These are phyloP conservation scores for Globisporangium cederbergense DNA, from an alignment of 352 stramenopile species.

Conservation along the genomic window DNA sequence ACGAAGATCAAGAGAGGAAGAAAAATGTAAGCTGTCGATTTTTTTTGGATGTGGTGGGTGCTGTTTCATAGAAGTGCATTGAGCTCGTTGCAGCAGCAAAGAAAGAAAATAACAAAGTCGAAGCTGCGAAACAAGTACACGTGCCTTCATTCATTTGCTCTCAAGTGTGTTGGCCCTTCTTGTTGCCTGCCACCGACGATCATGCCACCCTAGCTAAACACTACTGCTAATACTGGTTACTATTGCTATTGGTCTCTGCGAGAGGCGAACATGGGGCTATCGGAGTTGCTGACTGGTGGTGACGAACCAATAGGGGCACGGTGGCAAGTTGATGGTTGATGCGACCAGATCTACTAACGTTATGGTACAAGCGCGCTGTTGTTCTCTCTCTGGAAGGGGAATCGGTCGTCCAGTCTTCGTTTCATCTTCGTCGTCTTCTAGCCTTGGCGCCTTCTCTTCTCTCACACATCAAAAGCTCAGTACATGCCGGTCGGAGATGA, in stretches of 20 bases:
- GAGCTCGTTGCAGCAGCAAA: neutral
- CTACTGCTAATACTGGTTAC: neutral
- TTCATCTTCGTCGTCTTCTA: neutral
- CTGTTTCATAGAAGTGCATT: constrained; percentile 7
- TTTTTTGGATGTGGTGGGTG: constrained; percentile 12
- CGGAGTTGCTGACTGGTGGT: neutral
- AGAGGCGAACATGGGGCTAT: neutral
- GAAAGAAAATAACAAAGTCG: neutral
- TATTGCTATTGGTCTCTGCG: neutral
- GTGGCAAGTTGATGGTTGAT: neutral
- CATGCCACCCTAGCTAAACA: too few relatives aligned
- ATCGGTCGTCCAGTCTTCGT: neutral
- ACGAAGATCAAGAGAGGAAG: neutral
- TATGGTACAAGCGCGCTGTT: constrained; percentile 9
- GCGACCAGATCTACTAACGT: constrained; percentile 1
- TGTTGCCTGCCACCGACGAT: neutral
- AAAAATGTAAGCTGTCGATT: constrained; percentile 22
- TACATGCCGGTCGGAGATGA: constrained; percentile 67
- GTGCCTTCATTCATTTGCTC: neutral
- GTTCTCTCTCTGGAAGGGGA: neutral
- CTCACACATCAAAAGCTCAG: constrained; percentile 19
- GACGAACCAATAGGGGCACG: neutral
- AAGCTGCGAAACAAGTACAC: neutral
- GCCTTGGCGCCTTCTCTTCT: neutral
- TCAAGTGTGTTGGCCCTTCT: neutral